Evolutionary conservation across 2,329 filamentous ascomycete species (phyloP), one percentile per base, ranked within the genome.

Genomic region (Fusarium beomiforme): DNA sequence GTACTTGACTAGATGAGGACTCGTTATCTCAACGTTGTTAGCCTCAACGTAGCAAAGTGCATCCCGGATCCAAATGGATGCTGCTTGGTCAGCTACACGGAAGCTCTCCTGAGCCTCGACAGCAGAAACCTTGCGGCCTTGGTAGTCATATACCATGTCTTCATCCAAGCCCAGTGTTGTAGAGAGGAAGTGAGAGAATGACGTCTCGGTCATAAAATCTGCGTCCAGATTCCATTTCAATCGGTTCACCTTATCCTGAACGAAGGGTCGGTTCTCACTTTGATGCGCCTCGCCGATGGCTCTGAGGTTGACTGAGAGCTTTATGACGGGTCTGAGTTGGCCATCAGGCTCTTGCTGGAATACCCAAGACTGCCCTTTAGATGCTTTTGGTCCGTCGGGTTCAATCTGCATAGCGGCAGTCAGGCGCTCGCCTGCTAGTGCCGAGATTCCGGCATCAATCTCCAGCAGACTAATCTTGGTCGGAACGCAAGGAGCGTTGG

Each of bases 361-460:
- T 5, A 58, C 58, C 58, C 58, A 61, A 34, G 58, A 61, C 17
- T 58, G 51, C 2, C 41, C 58, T n/a, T 24, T 23, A 16, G 51
- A 61, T 13, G 58, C 41, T 14, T 61, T 61, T 4, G 33, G 14
- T 2, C 58, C 58, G 39, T 61, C 41, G 1, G 51, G 41, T 14
- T 61, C 51, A 3, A 61, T 58, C 33, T 58, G n/a, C 58, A 61
- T 61, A 8, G 58, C 58, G 4, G 58, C 58, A 39, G 58, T 61
- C 7, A 61, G 33, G 16, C 41, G 58, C 14, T 61, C 39, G 6
- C 58, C 58, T 16, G 51, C 17, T 46, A 16, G 21, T 23, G 41
- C 17, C 3, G 58, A 58, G 1, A 61, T 39, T 1, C 33, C 58
- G 26, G 51, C 58, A 33, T 61, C 51, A 3, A 61, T 19, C n/a